Evolutionary conservation across 371 early-diverging fungal species (phyloP), one percentile per base, ranked within the genome.

Genomic region (Cokeromyces recurvatus): DNA sequence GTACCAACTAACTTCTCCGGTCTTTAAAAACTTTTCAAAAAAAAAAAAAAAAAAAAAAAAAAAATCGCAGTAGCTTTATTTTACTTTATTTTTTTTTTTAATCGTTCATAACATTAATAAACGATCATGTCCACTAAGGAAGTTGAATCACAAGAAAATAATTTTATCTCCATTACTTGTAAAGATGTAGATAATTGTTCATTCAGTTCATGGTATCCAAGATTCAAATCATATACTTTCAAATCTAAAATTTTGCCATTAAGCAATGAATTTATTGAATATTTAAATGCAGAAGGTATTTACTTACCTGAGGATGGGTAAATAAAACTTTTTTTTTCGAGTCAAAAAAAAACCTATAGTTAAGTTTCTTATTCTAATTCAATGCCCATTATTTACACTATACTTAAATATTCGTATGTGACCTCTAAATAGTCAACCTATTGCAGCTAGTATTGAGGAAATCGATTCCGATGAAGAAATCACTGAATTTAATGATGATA

Each of bases 271-370:
- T 94, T 95, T 64, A 50, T 94, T 15, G 74, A 81, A 7, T 96
- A 94, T 45, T 66, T 96, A 38, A 71, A 83, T 45, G 82, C 85
- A 3, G 95, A 96, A 53, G 86, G 91, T 3, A 77, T 96, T 11
- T 85, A 81, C 51, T 66, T 95, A 31, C 92, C 94, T 0, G 77
- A 77, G 0, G 71, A 81, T 35, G 79, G 68, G 79, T 78, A 74
- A 40, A 42, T 41, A 9, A n/a, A n/a, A n/a, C n/a, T n/a, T n/a
- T n/a, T n/a, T n/a, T n/a, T n/a, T n/a, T n/a, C n/a, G n/a, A n/a
- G n/a, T n/a, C n/a, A n/a, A n/a, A n/a, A n/a, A n/a, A n/a, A n/a
- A n/a, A n/a, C n/a, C n/a, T n/a, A n/a, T n/a, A n/a, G n/a, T n/a
- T n/a, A n/a, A n/a, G n/a, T n/a, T n/a, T n/a, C n/a, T n/a, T n/a